Conservation (phyloP, 2,329 filamentous ascomycete species). For the Cordyceps cicadae region DNA sequence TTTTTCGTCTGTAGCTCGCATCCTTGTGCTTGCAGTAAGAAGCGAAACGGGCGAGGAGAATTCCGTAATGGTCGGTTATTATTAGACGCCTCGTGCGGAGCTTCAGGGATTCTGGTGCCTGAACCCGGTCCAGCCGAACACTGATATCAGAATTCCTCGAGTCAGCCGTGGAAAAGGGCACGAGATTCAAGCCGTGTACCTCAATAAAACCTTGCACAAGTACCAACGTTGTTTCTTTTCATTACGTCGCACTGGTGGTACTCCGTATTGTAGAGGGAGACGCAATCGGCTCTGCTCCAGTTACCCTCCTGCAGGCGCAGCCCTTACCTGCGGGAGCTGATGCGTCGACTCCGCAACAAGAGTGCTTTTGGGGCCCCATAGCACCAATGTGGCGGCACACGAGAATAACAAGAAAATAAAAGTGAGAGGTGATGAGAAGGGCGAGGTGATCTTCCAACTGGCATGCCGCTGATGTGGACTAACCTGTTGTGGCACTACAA, state of each 20-base stretch:
- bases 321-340: neutral
- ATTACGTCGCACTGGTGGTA: neutral
- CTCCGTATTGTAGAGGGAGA: neutral
- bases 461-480: constrained; percentile 14
- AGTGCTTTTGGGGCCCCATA: neutral
- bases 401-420: constrained; percentile 11
- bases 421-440: constrained; percentile 15
- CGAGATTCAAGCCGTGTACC: neutral
- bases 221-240: neutral
- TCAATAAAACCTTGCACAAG: neutral
- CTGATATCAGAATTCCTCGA: neutral
- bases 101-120: neutral
- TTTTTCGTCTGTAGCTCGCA: neutral
- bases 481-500: constrained; percentile 1
- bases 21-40: constrained; percentile 2
- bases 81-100: constrained; percentile 5
- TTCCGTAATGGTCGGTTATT: neutral
- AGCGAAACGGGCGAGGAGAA: neutral
- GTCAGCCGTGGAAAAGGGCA: neutral
- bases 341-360: neutral
- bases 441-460: constrained; percentile 16
- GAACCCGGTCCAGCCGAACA: neutral
- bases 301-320: neutral
- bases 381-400: constrained; percentile 4
- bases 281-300: neutral